phyloP scores from a whole-genome alignment of 148 eudicot genomes.

The Rhododendron ovatum region DNA sequence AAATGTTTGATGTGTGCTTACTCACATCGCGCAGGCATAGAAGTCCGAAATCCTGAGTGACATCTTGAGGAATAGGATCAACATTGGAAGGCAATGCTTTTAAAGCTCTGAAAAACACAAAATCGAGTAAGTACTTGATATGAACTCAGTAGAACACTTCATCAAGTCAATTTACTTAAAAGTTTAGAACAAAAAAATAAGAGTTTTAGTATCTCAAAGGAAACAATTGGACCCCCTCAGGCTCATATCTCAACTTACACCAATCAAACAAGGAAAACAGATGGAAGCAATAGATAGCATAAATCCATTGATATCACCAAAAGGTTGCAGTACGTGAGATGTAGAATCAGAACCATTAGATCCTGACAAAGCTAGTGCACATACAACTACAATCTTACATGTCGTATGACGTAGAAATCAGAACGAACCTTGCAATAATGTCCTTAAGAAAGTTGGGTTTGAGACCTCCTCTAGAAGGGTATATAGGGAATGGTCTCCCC shows the following conservation, averaged over 20 bases:
- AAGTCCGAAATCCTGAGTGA: slow-evolving; percentile 63
- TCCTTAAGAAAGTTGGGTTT: slow-evolving; percentile 67
- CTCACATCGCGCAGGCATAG: slow-evolving; percentile 74
- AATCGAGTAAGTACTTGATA: neutral
- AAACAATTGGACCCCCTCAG: neutral
- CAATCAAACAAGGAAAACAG: slow-evolving; percentile 10
- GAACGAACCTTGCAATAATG: slow-evolving; percentile 58
- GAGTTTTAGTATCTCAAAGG: neutral
- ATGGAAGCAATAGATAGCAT: neutral
- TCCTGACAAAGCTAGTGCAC: neutral
- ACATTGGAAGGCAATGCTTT: slow-evolving; percentile 46
- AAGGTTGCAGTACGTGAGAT: neutral
- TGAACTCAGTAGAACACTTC: neutral
- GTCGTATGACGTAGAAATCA: neutral
- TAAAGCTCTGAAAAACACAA: slow-evolving; percentile 54
- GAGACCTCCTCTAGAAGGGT: slow-evolving; percentile 83
- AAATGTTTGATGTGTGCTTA: slow-evolving; percentile 4
- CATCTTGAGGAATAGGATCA: slow-evolving; percentile 82
- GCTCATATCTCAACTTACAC: neutral
- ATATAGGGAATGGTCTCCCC: slow-evolving; percentile 76
- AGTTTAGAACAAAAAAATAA: neutral
- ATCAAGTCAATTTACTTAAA: neutral
- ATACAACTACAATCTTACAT: neutral
- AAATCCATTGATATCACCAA: slow-evolving; percentile 1
- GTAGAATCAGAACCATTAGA: neutral